Evolutionary conservation across 805 yeast species (phyloP).

Genomic region (Kodamaea nitidulidarum): DNA sequence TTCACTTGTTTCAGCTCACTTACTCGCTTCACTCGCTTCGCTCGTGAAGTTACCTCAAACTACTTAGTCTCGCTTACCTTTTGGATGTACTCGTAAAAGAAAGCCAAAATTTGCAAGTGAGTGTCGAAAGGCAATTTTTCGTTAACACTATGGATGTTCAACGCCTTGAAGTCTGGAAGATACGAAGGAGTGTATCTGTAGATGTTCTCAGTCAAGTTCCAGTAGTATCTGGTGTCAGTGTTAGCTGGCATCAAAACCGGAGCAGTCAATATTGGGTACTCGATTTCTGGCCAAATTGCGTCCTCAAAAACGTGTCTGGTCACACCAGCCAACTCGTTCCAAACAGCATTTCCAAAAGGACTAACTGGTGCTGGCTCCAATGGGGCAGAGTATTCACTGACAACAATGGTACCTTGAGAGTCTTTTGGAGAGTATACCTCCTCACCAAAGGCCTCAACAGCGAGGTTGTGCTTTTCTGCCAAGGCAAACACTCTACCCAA

Average conservation of each 20-base stretch:
- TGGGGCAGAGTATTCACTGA: conserved; percentile 14
- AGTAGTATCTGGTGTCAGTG: conserved; percentile 59
- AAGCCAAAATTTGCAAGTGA: conserved; percentile 34
- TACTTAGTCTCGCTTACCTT: conserved; percentile 12
- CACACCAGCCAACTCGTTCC: conserved; percentile 52
- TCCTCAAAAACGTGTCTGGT: conserved; percentile 61
- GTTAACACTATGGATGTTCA: conserved; percentile 32
- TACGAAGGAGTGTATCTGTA: conserved; percentile 43
- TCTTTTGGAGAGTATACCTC: conserved; percentile 12
- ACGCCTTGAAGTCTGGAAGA: conserved; percentile 9
- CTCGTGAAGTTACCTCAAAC: too few species aligned
- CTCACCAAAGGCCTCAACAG: conserved; percentile 21
- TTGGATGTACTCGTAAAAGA: conserved; percentile 28
- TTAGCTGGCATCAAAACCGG: conserved; percentile 56
- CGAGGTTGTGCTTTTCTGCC: conserved; percentile 27
- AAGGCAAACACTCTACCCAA: conserved; percentile 18
- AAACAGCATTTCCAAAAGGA: conserved; percentile 25
- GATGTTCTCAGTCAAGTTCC: conserved; percentile 52
- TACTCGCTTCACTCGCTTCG: too few species aligned
- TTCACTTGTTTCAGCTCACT: too few species aligned
- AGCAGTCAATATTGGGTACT: conserved; percentile 33
- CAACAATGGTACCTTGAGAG: conserved; percentile 16
- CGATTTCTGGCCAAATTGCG: conserved; percentile 32
- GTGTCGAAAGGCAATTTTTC: conserved; percentile 28
- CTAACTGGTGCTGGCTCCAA: conserved; percentile 46